Evolutionary conservation across 2,329 filamentous ascomycete genomes (phyloP).

Genomic region (Penicillium sp.): DNA sequence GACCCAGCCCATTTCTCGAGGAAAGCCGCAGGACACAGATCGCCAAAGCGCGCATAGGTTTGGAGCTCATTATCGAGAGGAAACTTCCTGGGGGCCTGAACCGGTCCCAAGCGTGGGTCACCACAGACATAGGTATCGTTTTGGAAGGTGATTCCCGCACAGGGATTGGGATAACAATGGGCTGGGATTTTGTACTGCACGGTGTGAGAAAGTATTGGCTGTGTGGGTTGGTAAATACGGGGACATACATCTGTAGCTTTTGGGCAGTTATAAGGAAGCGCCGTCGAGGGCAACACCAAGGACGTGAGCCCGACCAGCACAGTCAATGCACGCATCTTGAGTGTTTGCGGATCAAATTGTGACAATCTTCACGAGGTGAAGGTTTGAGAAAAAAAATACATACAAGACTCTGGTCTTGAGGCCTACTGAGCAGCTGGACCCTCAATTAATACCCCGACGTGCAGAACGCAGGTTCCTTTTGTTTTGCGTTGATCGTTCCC

Average conservation of each 20-base stretch:
- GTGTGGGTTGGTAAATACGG: not conserved
- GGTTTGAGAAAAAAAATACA: not conserved
- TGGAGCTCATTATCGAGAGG: constrained; percentile 36
- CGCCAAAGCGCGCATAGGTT: constrained; percentile 47
- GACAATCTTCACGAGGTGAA: not conserved
- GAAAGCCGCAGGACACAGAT: constrained; percentile 48
- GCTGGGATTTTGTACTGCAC: constrained; percentile 13
- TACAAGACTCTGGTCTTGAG: not conserved
- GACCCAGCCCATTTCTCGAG: constrained; percentile 27
- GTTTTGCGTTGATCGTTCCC: not conserved
- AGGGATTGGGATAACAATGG: constrained; percentile 32
- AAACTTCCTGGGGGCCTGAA: constrained; percentile 38
- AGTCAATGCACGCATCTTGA: not conserved
- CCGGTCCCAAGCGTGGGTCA: constrained; percentile 45
- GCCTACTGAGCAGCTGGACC: not conserved
- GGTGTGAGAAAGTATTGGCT: not conserved
- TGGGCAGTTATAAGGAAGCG: not conserved
- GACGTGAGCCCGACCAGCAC: not conserved
- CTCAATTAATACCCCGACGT: not conserved
- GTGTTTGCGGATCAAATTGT: not conserved
- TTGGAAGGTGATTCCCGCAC: constrained; percentile 38
- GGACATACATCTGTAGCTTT: not conserved
- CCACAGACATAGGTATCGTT: constrained; percentile 42
- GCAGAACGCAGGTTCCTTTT: not conserved
- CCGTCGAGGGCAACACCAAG: not conserved